Conservation (phyloP, 2,329 filamentous ascomycete species). For the Elsinoe australis region DNA sequence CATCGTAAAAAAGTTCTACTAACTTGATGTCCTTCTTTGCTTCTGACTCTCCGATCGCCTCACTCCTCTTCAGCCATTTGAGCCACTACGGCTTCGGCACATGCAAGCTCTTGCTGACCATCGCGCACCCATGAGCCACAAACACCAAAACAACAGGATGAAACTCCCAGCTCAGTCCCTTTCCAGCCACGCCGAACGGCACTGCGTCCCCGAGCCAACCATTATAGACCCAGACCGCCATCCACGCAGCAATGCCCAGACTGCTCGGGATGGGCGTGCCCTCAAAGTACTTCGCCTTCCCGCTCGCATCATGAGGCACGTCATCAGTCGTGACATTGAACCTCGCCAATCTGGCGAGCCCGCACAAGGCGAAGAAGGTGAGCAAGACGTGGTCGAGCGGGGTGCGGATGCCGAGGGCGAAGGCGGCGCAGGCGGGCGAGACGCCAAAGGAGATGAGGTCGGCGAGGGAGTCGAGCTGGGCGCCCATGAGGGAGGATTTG, state of each 20-base stretch:
- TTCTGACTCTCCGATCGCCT: background rate
- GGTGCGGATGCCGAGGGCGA: constrained; percentile 81
- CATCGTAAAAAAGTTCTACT: background rate
- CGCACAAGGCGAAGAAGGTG: constrained; percentile 87
- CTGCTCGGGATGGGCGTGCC: constrained; percentile 93
- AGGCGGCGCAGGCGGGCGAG: constrained; percentile 77
- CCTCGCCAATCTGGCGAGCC: constrained; percentile 82
- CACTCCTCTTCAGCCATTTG: background rate
- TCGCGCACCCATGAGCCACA: constrained; percentile 79
- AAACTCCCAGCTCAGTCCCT: constrained; percentile 66
- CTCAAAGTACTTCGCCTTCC: constrained; percentile 94
- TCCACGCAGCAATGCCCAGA: constrained; percentile 68
- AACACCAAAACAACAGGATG: constrained; percentile 79
- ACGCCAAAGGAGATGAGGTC: constrained; percentile 96
- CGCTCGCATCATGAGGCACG: constrained; percentile 82
- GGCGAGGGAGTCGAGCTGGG: constrained; percentile 91
- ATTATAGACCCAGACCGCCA: constrained; percentile 81
- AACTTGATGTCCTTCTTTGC: background rate
- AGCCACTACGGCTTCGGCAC: constrained; percentile 68
- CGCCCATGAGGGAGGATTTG: constrained; percentile 96
- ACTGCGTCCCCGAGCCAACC: constrained; percentile 72
- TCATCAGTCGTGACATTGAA: constrained; percentile 94
- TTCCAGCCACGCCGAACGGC: constrained; percentile 63
- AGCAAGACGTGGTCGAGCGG: constrained; percentile 72
- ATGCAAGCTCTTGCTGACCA: constrained; percentile 91